phyloP scores from a whole-genome alignment of 129 eudicot species.

The Daucus carota region DH1_v3.0 NC_030383.2:264001-264500 shows the following conservation, averaged over 20 bases:
- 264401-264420: constrained; percentile 13
- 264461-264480: constrained; percentile 55
- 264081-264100: constrained; percentile 71
- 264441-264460: constrained; percentile 14
- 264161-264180: constrained; percentile 71
- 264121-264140: constrained; percentile 63
- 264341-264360: constrained; percentile 68
- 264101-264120: constrained; percentile 61
- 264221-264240: neutral
- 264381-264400: constrained; percentile 28
- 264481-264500: constrained; percentile 61
- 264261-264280: neutral
- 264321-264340: constrained; percentile 50
- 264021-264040: constrained; percentile 24
- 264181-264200: constrained; percentile 67
- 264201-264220: constrained; percentile 27
- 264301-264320: neutral
- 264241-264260: neutral
- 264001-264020: constrained; percentile 22
- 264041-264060: constrained; percentile 40
- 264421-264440: constrained; percentile 18
- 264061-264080: constrained; percentile 65
- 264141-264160: constrained; percentile 81
- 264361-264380: constrained; percentile 54
- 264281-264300: neutral